A percentile compares a stretch with the other conserved stretches of the same genome.
phyloP scores from a whole-genome alignment of 2,329 filamentous ascomycete genomes.

The Neospermospora avenae region DNA sequence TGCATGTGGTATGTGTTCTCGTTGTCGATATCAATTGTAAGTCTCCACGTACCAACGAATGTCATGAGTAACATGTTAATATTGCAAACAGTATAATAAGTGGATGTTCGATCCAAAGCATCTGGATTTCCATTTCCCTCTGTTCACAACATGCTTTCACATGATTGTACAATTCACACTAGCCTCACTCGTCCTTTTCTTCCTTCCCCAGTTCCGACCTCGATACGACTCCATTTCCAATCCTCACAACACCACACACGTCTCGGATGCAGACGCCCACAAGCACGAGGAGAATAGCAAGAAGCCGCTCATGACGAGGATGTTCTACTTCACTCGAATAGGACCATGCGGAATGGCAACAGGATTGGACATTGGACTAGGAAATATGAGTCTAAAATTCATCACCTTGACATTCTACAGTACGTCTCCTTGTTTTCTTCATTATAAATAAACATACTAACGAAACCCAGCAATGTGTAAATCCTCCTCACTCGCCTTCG shows the following conservation, averaged over 20 bases:
- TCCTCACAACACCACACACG: constrained; percentile 30
- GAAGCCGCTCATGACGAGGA: constrained; percentile 70
- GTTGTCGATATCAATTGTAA: constrained; percentile 83
- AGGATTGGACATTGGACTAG: constrained; percentile 90
- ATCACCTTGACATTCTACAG: constrained; percentile 97
- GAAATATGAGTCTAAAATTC: constrained; percentile 93
- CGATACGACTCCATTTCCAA: constrained; percentile 40
- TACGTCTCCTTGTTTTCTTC: constrained; percentile 40
- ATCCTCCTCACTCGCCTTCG: constrained; percentile 92
- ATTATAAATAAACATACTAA: constrained; percentile 12
- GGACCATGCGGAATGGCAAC: constrained; percentile 90
- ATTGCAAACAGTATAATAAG: constrained; percentile 78
- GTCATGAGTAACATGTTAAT: neutral
- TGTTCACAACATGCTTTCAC: constrained; percentile 93
- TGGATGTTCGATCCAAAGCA: constrained; percentile 95
- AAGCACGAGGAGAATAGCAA: constrained; percentile 32
- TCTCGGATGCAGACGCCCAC: constrained; percentile 30
- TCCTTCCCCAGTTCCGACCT: constrained; percentile 80
- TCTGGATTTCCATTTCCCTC: constrained; percentile 87
- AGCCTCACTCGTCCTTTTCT: constrained; percentile 71
- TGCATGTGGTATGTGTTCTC: constrained; percentile 87
- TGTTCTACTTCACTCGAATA: constrained; percentile 90
- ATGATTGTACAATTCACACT: constrained; percentile 93
- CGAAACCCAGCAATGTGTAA: constrained; percentile 80
- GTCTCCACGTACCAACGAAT: constrained; percentile 35